phyloP scores from a whole-genome alignment of 768 basidiomycete species.

The Pulveroboletus sp. region DNA sequence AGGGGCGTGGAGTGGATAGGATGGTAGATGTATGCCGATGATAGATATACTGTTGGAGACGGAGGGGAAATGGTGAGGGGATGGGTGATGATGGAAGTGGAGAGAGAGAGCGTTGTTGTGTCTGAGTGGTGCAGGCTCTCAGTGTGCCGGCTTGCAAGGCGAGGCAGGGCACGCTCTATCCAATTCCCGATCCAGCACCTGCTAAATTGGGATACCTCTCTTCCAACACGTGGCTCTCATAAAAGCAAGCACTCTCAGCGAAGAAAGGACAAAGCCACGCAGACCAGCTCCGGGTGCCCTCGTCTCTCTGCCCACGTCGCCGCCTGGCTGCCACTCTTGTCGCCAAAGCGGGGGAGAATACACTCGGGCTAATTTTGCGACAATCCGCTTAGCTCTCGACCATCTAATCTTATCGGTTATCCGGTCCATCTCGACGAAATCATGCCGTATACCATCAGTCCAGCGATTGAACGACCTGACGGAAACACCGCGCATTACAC shows the following conservation, averaged over 20 bases:
- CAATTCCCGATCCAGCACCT: conserved; percentile 26
- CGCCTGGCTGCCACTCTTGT: not conserved
- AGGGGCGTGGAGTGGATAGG: not conserved
- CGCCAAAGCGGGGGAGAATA: not conserved
- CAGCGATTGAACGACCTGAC: conserved; percentile 1
- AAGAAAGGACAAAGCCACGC: not conserved
- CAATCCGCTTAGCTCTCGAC: conserved; percentile 6
- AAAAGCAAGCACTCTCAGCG: not conserved
- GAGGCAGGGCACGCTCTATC: conserved; percentile 32
- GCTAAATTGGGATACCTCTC: conserved; percentile 23
- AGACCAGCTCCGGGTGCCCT: not conserved
- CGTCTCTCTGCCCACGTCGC: conserved; percentile 2
- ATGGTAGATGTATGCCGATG: not conserved
- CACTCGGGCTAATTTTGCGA: conserved; percentile 7
- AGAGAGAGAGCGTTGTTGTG: conserved; percentile 17
- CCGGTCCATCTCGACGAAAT: conserved; percentile 15
- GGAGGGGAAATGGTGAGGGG: not conserved
- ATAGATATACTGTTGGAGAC: not conserved
- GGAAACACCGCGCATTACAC: conserved; percentile 6
- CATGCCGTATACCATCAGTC: conserved; percentile 6
- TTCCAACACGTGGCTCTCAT: conserved; percentile 26
- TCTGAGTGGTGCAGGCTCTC: conserved; percentile 14
- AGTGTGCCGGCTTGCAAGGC: conserved; percentile 29
- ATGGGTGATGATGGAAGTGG: conserved; percentile 5
- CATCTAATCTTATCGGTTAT: conserved; percentile 30